These are phyloP conservation scores for Quercus ilex DNA, from an alignment of 306 rosid genomes.

Conservation along the genomic window DNA sequence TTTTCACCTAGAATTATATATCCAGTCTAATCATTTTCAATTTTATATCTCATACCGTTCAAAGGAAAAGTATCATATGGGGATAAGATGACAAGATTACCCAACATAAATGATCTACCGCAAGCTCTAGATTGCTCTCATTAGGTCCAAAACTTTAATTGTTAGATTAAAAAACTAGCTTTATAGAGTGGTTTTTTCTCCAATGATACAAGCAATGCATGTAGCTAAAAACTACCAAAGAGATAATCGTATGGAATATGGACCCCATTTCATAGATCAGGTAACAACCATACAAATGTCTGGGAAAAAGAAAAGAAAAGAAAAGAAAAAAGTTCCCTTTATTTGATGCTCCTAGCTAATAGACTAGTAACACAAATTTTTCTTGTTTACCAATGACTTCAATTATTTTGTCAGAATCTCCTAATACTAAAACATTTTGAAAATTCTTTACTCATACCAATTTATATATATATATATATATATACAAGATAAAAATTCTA, in stretches of 20 bases:
- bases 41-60: background rate
- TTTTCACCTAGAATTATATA: background rate
- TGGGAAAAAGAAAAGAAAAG: background rate
- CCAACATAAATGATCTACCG: background rate
- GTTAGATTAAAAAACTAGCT: background rate
- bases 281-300: background rate
- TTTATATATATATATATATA: too few relatives aligned
- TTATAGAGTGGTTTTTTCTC: background rate
- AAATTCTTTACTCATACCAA: background rate
- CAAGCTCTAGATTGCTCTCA: background rate
- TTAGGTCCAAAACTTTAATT: background rate
- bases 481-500: accelerated
- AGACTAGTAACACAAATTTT: too few relatives aligned
- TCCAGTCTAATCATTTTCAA: background rate
- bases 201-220: background rate
- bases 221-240: background rate
- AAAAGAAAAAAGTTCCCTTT: background rate
- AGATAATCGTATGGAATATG: background rate
- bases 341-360: background rate
- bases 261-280: background rate
- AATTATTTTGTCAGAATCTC: background rate
- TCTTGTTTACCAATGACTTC: too few relatives aligned
- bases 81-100: background rate
- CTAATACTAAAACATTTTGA: background rate
- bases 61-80: background rate